Conservation (phyloP, 352 stramenopile species). For the Pythium sp. region DNA sequence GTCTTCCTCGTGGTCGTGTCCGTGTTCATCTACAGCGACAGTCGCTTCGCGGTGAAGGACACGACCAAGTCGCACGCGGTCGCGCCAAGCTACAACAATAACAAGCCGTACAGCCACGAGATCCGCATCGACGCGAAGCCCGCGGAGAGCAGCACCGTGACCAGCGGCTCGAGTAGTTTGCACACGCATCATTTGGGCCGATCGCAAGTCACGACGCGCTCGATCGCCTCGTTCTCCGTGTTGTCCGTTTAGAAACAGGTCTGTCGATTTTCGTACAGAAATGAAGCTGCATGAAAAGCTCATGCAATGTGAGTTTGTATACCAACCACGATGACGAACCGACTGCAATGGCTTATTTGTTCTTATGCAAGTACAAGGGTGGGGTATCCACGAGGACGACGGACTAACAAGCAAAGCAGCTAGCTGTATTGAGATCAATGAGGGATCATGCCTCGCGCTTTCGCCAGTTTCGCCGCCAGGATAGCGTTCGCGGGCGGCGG, state of each 20-base stretch:
- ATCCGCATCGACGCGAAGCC: slow-evolving; percentile 57
- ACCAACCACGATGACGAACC: background rate
- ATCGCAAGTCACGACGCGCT: slow-evolving; percentile 42
- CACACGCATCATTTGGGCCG: slow-evolving; percentile 16
- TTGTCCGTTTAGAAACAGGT: slow-evolving; percentile 25
- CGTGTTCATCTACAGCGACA: slow-evolving; percentile 87
- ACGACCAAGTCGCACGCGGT: slow-evolving; percentile 22
- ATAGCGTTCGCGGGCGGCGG: slow-evolving; percentile 26
- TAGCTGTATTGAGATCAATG: slow-evolving; percentile 21
- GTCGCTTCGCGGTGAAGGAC: slow-evolving; percentile 63
- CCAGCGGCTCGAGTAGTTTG: slow-evolving; percentile 18
- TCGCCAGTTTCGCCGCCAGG: slow-evolving; percentile 51
- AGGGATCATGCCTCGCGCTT: slow-evolving; percentile 60
- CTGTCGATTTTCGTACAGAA: background rate
- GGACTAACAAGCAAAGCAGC: background rate
- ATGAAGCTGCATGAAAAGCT: background rate
- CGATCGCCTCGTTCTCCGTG: slow-evolving; percentile 38
- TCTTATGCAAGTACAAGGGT: background rate
- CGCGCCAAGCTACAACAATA: slow-evolving; percentile 27
- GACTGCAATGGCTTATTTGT: background rate
- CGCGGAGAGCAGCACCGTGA: slow-evolving; percentile 16
- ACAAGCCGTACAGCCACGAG: slow-evolving; percentile 34
- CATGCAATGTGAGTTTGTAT: slow-evolving; percentile 4
- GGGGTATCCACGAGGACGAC: background rate
- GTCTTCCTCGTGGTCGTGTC: slow-evolving; percentile 75